Percentiles rank a stretch among this genome's conserved stretches.
phyloP scores from a whole-genome alignment of 208 protist species.

The Leishmania amazonensis region DNA sequence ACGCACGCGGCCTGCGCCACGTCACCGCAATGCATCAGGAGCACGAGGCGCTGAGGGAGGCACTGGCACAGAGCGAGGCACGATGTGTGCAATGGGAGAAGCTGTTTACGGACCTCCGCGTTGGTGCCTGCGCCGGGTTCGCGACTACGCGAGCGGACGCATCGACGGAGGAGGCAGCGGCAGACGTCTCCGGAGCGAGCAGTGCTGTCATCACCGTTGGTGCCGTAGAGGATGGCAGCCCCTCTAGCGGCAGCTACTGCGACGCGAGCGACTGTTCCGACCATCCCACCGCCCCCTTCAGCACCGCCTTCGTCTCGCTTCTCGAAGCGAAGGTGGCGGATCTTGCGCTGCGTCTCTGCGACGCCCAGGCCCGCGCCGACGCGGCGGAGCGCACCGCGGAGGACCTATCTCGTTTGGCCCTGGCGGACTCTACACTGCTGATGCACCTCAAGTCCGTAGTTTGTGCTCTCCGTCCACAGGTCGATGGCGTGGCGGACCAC shows the following conservation, averaged over 20 bases:
- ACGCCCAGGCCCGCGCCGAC: constrained; percentile 29
- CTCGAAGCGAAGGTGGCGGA: constrained; percentile 70
- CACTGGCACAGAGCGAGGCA: constrained; percentile 29
- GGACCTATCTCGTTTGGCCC: not conserved
- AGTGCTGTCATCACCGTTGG: not conserved
- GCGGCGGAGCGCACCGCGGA: constrained; percentile 12
- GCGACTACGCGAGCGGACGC: not conserved
- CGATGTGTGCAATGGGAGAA: constrained; percentile 32
- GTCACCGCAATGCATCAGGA: constrained; percentile 25
- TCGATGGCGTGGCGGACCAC: constrained; percentile 18
- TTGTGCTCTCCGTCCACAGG: constrained; percentile 23
- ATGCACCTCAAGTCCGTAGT: constrained; percentile 21
- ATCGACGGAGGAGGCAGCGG: not conserved
- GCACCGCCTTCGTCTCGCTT: constrained; percentile 9
- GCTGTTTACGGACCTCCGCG: not conserved
- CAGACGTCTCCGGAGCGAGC: not conserved
- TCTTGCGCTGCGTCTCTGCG: constrained; percentile 52
- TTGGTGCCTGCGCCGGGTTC: not conserved
- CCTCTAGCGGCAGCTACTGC: not conserved
- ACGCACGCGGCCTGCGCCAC: constrained; percentile 10
- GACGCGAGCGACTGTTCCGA: not conserved
- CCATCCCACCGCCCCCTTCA: not conserved
- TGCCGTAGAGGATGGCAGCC: not conserved
- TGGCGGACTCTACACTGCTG: constrained; percentile 12
- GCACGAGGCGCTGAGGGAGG: constrained; percentile 23